phyloP scores from a whole-genome alignment of 805 yeast species.

The Zygotorulaspora chibaensis region DNA sequence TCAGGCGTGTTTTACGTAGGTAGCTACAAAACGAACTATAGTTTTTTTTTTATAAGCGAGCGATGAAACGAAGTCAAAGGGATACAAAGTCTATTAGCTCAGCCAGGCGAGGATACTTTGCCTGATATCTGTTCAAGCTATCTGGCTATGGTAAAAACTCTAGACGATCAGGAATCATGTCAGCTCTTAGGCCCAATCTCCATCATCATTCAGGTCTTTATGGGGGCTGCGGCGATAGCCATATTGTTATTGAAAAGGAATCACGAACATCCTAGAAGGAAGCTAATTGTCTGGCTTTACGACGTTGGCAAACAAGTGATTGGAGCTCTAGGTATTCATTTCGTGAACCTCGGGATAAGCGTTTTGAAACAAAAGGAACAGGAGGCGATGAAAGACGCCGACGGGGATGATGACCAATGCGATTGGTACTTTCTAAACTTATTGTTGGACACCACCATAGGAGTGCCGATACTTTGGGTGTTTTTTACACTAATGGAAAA shows the following conservation, averaged over 20 bases:
- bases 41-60: no score
- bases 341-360: constrained; percentile 69
- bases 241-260: constrained; percentile 71
- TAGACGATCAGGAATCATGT: constrained; percentile 36
- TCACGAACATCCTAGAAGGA: constrained; percentile 79
- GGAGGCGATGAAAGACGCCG: not conserved
- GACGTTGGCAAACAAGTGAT: constrained; percentile 87
- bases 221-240: constrained; percentile 74
- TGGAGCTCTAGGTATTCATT: constrained; percentile 83
- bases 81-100: no score
- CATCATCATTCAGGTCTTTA: constrained; percentile 62
- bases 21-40: no score
- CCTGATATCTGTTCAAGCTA: not conserved
- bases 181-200: constrained; percentile 83
- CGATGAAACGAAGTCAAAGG: no score
- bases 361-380: constrained; percentile 43
- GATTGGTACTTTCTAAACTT: constrained; percentile 92
- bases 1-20: no score
- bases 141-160: not conserved
- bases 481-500: constrained; percentile 50
- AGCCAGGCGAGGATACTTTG: no score
- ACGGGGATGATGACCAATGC: constrained; percentile 64
- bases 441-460: constrained; percentile 87
- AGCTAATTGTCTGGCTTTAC: constrained; percentile 82
- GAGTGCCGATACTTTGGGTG: constrained; percentile 75